Evolutionary conservation across 768 basidiomycete species (phyloP), one percentile per base, ranked within the genome.

Genomic region (Pleurotus sapidus): DNA sequence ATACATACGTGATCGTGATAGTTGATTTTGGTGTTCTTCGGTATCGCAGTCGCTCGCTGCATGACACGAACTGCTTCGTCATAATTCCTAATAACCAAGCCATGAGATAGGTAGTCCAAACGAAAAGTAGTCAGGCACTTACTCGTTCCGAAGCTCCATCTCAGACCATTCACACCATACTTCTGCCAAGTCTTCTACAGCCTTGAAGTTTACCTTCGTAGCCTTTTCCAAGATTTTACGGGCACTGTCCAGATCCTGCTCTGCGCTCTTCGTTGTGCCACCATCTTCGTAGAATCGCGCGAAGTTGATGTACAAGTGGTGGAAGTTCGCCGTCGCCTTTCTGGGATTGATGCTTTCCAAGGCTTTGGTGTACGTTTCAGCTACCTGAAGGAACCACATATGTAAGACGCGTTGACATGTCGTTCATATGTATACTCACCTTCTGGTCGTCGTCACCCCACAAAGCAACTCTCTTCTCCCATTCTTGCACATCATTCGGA

Each of bases 141-240:
- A 95, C 95, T 96, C 95, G 49, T 95, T 89, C 43, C 96, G 86
- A 49, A 98, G 80, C 69, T 99, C 97, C 89, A 98, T 87, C 73
- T 99, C 97, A 5, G 97, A 86, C 96, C 97, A 98, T 73, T 98
- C 97, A 65, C 95, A 98, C 97, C 97, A 99, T 12, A 98, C 84
- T 70, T 98, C 97, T 0, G 97, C 97, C 20, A 99, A 80, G 65
- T 99, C 97, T 68, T 99, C 96, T 8, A 99, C 95, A n/a, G 84
- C 80, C 72, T 89, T 93, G 78, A 95, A 98, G 67, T 89, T 91
- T 42, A 97, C 86, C 64, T 91, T 92, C 3, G 90, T 90, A 4
- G 86, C 96, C 71, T 93, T 96, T 68, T 98, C 95, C 37, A 98
- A 74, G 25, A 98, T 89, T 74, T 95, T 95, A 42, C 95, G 85